Evolutionary conservation across 75 land plant genomes (phyloP), one percentile per base, ranked within the genome.

Genomic region (Pinus tabuliformis): DNA sequence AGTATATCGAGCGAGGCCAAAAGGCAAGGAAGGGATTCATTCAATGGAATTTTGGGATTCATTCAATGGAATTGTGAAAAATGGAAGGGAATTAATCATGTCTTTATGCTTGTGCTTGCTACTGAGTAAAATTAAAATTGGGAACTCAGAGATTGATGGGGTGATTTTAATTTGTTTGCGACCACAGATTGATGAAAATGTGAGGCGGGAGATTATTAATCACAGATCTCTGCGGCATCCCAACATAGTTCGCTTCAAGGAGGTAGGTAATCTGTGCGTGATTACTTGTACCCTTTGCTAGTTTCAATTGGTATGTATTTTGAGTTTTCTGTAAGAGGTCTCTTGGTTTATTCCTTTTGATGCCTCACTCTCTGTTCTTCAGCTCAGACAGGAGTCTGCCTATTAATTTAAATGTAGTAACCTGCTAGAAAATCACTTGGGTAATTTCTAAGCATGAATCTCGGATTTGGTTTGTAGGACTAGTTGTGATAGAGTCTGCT

Each of bases 151-250:
- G 33, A 62, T 62, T 62, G n/a, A 13, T 62, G 30, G 12, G 15
- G 3, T 62, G 33, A 6, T 24, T 62, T 62, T 62, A 6, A 9
- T 62, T 62, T 62, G 12, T 24, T 4, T 62, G 64, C 13, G 28
- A 62, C 5, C 75, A 39, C 87, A 90, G 92, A 90, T 90, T 81
- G 92, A 90, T 83, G 91, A 86, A 75, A 90, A 90, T 78, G 92
- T 90, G 75, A 77, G 78, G 78, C 80, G 92, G 77, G 92, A 90
- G 62, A 90, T 90, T 58, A 83, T 88, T 26, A 90, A 90, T 75
- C 92, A 90, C 76, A 73, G 92, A 61, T 88, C 92, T 22, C 58
- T 90, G 59, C 54, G 88, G 36, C 92, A 90, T 76, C 91, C 92
- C 42, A 90, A 90, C 79, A 90, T 90, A 13, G 78, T 90, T 72